A percentile compares a stretch with the other conserved stretches of the same genome.
phyloP scores from a whole-genome alignment of 257 asterid genomes.

The Agastache rugosa region DNA sequence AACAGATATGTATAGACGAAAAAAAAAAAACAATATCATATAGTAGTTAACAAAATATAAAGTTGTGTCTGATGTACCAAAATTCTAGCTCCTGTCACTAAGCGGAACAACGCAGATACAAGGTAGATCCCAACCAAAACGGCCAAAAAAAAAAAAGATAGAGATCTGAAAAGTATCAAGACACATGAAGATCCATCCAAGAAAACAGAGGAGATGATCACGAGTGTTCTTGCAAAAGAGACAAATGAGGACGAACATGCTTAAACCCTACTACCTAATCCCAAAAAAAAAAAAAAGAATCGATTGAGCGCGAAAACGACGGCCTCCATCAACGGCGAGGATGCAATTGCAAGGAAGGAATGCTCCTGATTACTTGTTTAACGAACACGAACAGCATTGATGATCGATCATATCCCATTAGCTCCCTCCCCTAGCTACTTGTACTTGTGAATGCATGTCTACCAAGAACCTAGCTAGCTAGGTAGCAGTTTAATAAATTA shows the following conservation, averaged over 20 bases:
- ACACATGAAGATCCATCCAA: not conserved
- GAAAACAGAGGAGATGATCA: conserved; percentile 19
- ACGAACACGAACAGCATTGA: not conserved
- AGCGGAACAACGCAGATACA: conserved; percentile 2
- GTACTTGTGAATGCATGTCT: no score
- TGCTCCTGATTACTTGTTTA: not conserved
- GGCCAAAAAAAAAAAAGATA: not conserved
- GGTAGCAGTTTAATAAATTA: no score
- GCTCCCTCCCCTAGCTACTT: no score
- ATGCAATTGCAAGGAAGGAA: not conserved
- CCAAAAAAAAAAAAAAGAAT: not conserved
- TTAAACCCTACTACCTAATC: not conserved
- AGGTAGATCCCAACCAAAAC: not conserved
- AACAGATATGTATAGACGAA: not conserved
- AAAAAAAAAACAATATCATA: not conserved
- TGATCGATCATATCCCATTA: not conserved
- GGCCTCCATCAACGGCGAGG: not conserved
- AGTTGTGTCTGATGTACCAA: not conserved
- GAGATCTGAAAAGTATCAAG: not conserved
- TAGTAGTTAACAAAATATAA: not conserved
- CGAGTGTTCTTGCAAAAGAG: not conserved
- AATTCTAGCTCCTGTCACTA: not conserved
- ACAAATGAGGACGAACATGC: not conserved
- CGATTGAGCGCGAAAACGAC: not conserved
- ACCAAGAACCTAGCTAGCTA: no score